These are phyloP conservation scores for Entomortierella beljakovae DNA, from an alignment of 192 early-diverging fungal genomes.

Conservation along the genomic window DNA sequence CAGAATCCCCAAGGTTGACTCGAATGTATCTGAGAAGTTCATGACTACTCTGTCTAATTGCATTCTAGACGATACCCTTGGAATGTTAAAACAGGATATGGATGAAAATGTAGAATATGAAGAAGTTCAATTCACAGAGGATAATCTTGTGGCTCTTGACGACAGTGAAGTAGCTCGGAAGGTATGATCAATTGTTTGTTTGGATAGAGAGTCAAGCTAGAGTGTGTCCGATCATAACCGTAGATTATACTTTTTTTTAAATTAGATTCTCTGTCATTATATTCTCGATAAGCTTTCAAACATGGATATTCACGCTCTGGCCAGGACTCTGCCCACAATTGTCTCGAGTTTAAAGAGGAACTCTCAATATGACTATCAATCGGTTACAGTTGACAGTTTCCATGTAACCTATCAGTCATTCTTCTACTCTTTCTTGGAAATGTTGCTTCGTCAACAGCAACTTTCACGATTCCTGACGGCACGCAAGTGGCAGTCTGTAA, in stretches of 20 bases:
- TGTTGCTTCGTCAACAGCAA: slow-evolving; percentile 47
- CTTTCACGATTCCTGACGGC: slow-evolving; percentile 50
- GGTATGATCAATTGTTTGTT: slow-evolving; percentile 18
- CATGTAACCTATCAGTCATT: slow-evolving; percentile 61
- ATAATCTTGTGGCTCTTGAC: slow-evolving; percentile 31
- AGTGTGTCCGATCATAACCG: background rate
- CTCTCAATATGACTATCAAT: slow-evolving; percentile 41
- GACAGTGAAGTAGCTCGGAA: slow-evolving; percentile 64
- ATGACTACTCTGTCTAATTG: slow-evolving; percentile 53
- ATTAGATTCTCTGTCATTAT: slow-evolving; percentile 58
- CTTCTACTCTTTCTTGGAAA: slow-evolving; percentile 52
- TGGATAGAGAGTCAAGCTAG: background rate
- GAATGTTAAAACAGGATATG: slow-evolving; percentile 32
- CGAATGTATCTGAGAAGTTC: slow-evolving; percentile 52
- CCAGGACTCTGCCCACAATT: slow-evolving; percentile 52
- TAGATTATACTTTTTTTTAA: background rate
- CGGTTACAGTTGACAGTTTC: slow-evolving; percentile 31
- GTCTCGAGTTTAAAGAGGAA: slow-evolving; percentile 35
- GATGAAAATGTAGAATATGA: slow-evolving; percentile 41
- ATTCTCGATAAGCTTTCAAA: slow-evolving; percentile 52
- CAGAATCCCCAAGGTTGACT: slow-evolving; percentile 64
- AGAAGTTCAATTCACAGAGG: slow-evolving; percentile 37
- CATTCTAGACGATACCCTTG: slow-evolving; percentile 44
- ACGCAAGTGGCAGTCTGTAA: slow-evolving; percentile 46
- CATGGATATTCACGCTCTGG: slow-evolving; percentile 52